Evolutionary conservation across 1,284 basidiomycete genomes (phyloP).

Genomic region (Cystobasidium slooffiae): DNA sequence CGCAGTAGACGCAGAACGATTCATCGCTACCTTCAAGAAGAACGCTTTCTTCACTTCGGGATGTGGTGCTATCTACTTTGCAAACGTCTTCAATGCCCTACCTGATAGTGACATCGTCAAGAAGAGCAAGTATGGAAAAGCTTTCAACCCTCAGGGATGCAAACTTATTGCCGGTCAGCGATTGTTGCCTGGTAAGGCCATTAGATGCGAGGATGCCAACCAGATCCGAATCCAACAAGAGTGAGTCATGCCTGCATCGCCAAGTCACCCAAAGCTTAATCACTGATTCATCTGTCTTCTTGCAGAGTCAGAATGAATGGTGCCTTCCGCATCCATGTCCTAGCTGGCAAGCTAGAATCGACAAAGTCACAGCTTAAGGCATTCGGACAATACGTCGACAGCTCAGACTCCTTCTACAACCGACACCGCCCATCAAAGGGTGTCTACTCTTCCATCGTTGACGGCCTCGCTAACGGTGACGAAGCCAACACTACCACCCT

Average conservation of each 20-base stretch:
- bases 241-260: slow-evolving; percentile 25
- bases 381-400: slow-evolving; percentile 49
- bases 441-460: slow-evolving; percentile 48
- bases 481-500: slow-evolving; percentile 45
- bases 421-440: slow-evolving; percentile 49
- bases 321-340: slow-evolving; percentile 53
- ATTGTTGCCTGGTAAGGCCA: slow-evolving; percentile 52
- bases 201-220: slow-evolving; percentile 54
- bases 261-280: neutral
- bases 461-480: slow-evolving; percentile 47
- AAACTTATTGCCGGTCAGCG: slow-evolving; percentile 50
- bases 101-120: slow-evolving; percentile 51
- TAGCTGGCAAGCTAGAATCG: slow-evolving; percentile 47
- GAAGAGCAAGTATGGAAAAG: slow-evolving; percentile 42
- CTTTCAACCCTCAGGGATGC: slow-evolving; percentile 50
- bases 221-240: slow-evolving; percentile 54
- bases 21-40: slow-evolving; percentile 54
- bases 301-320: slow-evolving; percentile 53
- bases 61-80: slow-evolving; percentile 54
- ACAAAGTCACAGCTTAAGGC: slow-evolving; percentile 44
- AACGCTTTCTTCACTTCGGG: slow-evolving; percentile 53
- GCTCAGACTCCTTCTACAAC: slow-evolving; percentile 52
- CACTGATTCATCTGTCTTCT: neutral
- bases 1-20: slow-evolving; percentile 52
- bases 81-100: slow-evolving; percentile 52